Conservation (phyloP, 108 stramenopile species). For the Seminavis robusta region DNA sequence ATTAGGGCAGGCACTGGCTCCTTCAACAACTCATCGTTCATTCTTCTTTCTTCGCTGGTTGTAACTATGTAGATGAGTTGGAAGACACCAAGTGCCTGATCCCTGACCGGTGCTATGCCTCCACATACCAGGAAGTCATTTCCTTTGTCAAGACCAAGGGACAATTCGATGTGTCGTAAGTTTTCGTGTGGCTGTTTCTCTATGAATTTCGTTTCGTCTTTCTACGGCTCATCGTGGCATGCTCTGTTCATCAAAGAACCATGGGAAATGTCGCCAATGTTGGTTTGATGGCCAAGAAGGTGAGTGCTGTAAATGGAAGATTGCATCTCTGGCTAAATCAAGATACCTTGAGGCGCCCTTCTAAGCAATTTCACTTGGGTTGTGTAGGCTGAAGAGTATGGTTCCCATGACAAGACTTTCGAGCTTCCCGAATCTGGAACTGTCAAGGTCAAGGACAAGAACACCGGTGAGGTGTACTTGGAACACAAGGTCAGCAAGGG, state of each 20-base stretch:
- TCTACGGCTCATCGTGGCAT: background rate
- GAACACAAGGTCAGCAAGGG: constrained; percentile 78
- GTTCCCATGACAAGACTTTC: constrained; percentile 93
- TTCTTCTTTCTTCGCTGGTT: too few species aligned
- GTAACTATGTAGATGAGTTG: constrained; percentile 47
- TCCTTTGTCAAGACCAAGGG: constrained; percentile 82
- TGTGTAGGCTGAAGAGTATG: constrained; percentile 88
- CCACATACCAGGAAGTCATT: constrained; percentile 88
- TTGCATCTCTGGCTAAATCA: background rate
- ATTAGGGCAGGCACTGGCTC: background rate
- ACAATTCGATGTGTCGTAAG: constrained; percentile 81
- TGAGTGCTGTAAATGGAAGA: background rate
- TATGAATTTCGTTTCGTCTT: background rate
- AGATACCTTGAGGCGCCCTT: background rate
- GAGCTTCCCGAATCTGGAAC: constrained; percentile 66
- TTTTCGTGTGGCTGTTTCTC: background rate
- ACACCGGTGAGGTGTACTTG: constrained; percentile 66
- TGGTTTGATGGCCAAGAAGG: constrained; percentile 86
- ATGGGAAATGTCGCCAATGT: constrained; percentile 85
- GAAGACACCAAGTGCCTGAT: constrained; percentile 93
- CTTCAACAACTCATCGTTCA: background rate
- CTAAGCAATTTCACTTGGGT: background rate
- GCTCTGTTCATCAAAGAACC: constrained; percentile 18
- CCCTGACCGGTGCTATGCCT: constrained; percentile 90
- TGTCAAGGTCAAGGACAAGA: constrained; percentile 78